Percentiles rank a stretch among this genome's conserved stretches.
phyloP scores from a whole-genome alignment of 2,329 filamentous ascomycete genomes.

The Penicillium thymicola region DNA sequence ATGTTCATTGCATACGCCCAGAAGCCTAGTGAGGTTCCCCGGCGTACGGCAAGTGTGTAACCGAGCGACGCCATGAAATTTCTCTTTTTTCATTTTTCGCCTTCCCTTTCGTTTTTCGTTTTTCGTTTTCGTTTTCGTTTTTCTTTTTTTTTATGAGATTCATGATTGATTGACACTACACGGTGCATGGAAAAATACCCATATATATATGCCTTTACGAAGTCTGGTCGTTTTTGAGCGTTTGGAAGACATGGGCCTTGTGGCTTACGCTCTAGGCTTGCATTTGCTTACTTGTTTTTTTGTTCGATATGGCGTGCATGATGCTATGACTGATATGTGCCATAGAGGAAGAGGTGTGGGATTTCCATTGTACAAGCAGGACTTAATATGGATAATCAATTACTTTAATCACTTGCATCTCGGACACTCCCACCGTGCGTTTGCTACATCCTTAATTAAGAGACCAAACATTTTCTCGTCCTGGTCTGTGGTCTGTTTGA shows the following conservation, averaged over 20 bases:
- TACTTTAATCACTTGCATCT: not conserved
- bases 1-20: constrained; percentile 89
- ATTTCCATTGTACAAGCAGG: constrained; percentile 8
- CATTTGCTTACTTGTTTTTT: constrained; percentile 12
- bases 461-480: not conserved
- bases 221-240: constrained; percentile 4
- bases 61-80: constrained; percentile 10
- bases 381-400: constrained; percentile 6
- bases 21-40: constrained; percentile 57
- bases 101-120: too few relatives aligned
- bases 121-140: constrained; percentile 1
- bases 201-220: constrained; percentile 7
- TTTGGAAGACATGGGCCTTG: not conserved
- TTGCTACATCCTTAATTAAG: not conserved
- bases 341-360: not conserved
- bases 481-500: too few relatives aligned
- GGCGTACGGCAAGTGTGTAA: constrained; percentile 46
- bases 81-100: not conserved
- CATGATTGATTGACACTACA: constrained; percentile 9
- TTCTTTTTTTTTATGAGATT: constrained; percentile 12
- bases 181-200: constrained; percentile 11
- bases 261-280: not conserved
- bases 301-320: constrained; percentile 1
- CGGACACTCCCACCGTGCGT: not conserved
- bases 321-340: constrained; percentile 7